A percentile compares a stretch with the other conserved stretches of the same genome.
phyloP scores from a whole-genome alignment of 2,329 filamentous ascomycete species.

The Pseudogymnoascus sp. region DNA sequence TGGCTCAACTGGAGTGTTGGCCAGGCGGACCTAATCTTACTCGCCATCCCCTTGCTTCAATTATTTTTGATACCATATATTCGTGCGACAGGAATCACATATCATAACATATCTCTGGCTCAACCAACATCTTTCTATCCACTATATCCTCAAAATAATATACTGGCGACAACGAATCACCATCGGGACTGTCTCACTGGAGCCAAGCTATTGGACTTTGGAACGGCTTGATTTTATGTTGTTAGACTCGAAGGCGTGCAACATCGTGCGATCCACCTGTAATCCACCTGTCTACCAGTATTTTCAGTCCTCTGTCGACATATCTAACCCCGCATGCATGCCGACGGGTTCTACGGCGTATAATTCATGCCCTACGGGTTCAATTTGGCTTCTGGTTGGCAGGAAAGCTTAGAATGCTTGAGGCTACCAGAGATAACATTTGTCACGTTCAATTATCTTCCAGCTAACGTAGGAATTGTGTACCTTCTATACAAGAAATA shows the following conservation, averaged over 20 bases:
- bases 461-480: not conserved
- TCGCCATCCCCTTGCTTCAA: not conserved
- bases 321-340: not conserved
- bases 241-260: not conserved
- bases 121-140: not conserved
- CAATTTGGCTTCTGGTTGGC: not conserved
- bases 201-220: not conserved
- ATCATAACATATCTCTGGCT: not conserved
- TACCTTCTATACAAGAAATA: slow-evolving; percentile 1
- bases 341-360: not conserved
- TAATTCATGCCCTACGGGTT: not conserved
- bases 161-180: not conserved
- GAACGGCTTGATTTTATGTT: not conserved
- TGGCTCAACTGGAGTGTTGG: not conserved
- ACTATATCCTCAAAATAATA: not conserved
- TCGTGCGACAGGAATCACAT: not conserved
- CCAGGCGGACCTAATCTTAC: not conserved
- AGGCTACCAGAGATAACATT: not conserved
- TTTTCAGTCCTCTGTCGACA: not conserved
- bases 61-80: not conserved
- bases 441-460: not conserved
- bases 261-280: not conserved
- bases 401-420: not conserved
- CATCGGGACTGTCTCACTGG: not conserved
- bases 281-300: not conserved